Base-by-base conservation (phyloP, 2,329 filamentous ascomycete species). In the Phyllosticta citribraziliensis region DNA sequence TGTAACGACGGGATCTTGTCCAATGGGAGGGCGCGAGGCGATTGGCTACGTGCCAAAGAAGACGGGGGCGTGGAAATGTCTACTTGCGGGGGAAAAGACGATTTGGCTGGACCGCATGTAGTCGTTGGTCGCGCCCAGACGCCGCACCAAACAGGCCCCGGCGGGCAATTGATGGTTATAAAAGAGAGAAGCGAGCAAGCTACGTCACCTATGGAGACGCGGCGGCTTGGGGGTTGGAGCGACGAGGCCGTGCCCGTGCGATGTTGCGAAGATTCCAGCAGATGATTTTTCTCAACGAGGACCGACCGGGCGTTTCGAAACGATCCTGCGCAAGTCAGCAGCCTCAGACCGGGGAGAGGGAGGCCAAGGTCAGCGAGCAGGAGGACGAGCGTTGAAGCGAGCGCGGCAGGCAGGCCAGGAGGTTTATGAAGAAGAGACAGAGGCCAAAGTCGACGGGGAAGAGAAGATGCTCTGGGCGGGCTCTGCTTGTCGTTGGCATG, bases 81-180 rank as follows among this genome's bases (percentile, higher is more conserved):
- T 57, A 65, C 61, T 62, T 63, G 66, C 63, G 55, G 62, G 62
- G 61, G 67, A 62, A 64, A 58, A 58, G 62, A 58, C 64, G 62
- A 64, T 57, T 63, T 62, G 61, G 63, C 69, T 69, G 70, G 70
- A 73, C 58, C 55, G 74, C 78, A 80, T 80, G 74, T 76, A 78
- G 73, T 69, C 61, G 65, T 65, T 68, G 70, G 69, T 74, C 65
- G 75, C 77, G 78, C 76, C 76, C 78, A 80, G 76, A 78, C 77
- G 77, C 76, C 76, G 76, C 76, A 70, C 71, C 72, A 14, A 55
- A 56, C n/a, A 47, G 6, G 58, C 58, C 58, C 22, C 53, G 11
- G 22, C 30, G 58, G 58, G 53, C 58, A 47, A 27, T n/a, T n/a
- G 40, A 47, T 47, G 40, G 14, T 4, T 47, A 47, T 47, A 47